Evolutionary conservation across 371 early-diverging fungal species (phyloP).

Genomic region (Mortierella sp.): DNA sequence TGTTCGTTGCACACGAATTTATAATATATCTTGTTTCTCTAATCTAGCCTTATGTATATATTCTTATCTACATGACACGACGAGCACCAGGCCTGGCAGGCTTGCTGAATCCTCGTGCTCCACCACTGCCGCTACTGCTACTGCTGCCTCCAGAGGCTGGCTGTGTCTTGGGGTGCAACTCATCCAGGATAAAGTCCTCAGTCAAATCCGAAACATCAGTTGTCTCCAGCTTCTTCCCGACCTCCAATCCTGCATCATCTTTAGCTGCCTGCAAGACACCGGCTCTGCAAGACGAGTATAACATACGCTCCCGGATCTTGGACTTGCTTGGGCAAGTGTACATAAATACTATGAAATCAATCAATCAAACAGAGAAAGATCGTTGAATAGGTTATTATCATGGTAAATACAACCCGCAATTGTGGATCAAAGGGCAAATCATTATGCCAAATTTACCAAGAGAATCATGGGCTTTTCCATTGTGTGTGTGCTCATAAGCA

Average conservation of each 20-base stretch:
- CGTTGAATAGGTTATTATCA: background rate
- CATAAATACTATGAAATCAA: slow-evolving; percentile 69
- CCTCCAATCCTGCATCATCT: slow-evolving; percentile 62
- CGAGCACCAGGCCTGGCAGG: slow-evolving; percentile 56
- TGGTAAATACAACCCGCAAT: no score
- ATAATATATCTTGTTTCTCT: background rate
- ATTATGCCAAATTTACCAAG: slow-evolving; percentile 62
- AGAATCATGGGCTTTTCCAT: slow-evolving; percentile 56
- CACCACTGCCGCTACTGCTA: slow-evolving; percentile 8
- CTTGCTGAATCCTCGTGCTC: slow-evolving; percentile 51
- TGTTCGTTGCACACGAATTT: no score
- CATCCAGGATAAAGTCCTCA: slow-evolving; percentile 68
- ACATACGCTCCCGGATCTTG: slow-evolving; percentile 89
- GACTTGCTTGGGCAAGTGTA: slow-evolving; percentile 85
- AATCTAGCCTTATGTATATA: background rate
- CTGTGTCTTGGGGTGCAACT: slow-evolving; percentile 57
- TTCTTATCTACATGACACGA: slow-evolving; percentile 37
- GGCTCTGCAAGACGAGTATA: slow-evolving; percentile 82
- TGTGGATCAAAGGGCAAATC: background rate
- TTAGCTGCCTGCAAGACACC: slow-evolving; percentile 70
- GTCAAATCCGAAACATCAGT: slow-evolving; percentile 77
- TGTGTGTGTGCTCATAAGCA: slow-evolving; percentile 61
- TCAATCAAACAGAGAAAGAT: slow-evolving; percentile 4
- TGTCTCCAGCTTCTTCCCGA: slow-evolving; percentile 82
- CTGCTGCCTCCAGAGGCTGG: slow-evolving; percentile 29